Percentiles rank a stretch among this genome's conserved stretches.
Conservation (phyloP, 192 early-diverging fungal species). For the Umbelopsis sp. region DNA sequence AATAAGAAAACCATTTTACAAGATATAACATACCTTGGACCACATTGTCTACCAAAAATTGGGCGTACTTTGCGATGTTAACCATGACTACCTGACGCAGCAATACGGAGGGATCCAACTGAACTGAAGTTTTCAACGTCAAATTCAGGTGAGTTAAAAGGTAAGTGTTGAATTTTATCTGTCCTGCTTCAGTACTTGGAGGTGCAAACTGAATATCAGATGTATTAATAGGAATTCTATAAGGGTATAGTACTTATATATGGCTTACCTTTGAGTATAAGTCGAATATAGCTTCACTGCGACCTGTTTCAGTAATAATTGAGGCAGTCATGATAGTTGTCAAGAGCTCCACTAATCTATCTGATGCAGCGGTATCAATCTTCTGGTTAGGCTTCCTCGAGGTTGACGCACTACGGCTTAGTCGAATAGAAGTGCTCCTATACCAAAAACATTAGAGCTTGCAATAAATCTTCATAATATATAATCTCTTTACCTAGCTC, state of each 20-base stretch:
- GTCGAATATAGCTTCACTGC: not conserved
- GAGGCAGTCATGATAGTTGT: not conserved
- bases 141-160: constrained; percentile 45
- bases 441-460: not conserved
- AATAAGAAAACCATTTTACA: too few relatives aligned
- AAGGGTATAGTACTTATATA: not conserved
- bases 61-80: constrained; percentile 49
- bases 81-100: constrained; percentile 37
- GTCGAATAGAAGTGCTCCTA: constrained; percentile 2
- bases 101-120: constrained; percentile 45
- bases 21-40: constrained; percentile 45
- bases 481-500: constrained; percentile 12
- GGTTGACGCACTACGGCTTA: not conserved
- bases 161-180: constrained; percentile 48
- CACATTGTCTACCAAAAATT: constrained; percentile 47
- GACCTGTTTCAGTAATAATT: not conserved
- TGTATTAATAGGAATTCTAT: not conserved
- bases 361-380: not conserved
- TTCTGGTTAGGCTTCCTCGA: not conserved
- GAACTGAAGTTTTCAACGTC: constrained; percentile 45
- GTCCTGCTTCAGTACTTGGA: constrained; percentile 22
- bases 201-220: not conserved
- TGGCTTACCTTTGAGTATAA: constrained; percentile 1
- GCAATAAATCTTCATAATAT: not conserved
- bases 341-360: constrained; percentile 2